Base-by-base conservation (phyloP, 129 eudicot species). In the carrot (Daucus carota) region DNA sequence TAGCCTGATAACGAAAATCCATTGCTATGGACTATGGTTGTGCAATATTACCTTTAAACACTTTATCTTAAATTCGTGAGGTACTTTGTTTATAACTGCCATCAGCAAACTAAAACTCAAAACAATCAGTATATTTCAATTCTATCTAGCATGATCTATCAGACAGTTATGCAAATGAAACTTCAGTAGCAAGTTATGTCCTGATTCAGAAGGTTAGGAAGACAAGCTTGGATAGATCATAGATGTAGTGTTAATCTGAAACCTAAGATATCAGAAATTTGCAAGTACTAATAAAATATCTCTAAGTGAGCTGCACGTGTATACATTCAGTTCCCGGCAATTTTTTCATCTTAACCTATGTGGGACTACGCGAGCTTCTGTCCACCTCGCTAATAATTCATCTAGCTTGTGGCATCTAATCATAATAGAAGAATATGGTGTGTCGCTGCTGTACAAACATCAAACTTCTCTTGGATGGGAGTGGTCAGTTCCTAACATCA, bases 51-150 rank as follows among this genome's bases (percentile, higher is more conserved):
- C 99, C 93, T 94, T 92, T 80, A 87, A 83, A 78, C 97, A 94
- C 10, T 97, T 96, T 36, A 94, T 94, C 84, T 89, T 94, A 84
- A 89, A 94, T 74, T 94, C 96, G 41, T 91, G 99, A 80, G 99
- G 99, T 13, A 93, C 97, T 89, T 92, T 83, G 86, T 96, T 84
- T 77, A 89, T 91, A 68, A 94, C 94, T 91, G 92, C 69, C 85
- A 74, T 67, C 34, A 26, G 28, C 14, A 80, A 75, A 72, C 34
- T 1, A 70, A 71, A 72, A 77, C 18, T 32, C 33, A 72, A 59
- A 40, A 26, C 62, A n/a, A 1, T 22, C 29, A 8, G 9, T 54
- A 1, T 22, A 54, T 54, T 29, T 54, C 29, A n/a, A n/a, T 54
- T 54, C 62, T n/a, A n/a, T n/a, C n/a, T n/a, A n/a, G n/a, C 26